Conservation (phyloP, 1,284 basidiomycete genomes). For the Trichosporon faecale region DNA sequence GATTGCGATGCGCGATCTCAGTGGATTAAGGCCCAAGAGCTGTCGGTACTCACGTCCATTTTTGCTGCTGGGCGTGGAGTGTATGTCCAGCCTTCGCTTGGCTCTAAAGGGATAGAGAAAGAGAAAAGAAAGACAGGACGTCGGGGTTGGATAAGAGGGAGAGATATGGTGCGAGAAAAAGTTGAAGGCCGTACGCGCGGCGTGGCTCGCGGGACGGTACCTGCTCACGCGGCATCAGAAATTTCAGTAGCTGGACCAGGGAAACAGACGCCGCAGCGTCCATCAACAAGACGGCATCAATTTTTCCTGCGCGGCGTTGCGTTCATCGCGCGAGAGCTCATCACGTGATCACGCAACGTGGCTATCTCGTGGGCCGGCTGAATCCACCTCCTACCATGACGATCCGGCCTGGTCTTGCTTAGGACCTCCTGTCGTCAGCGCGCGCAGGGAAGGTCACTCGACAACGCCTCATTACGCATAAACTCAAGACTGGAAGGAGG, state of each 20-base stretch:
- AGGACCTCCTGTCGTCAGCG: neutral
- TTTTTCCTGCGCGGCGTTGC: neutral
- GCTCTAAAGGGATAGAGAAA: conserved; percentile 14
- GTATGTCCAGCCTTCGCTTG: conserved; percentile 3
- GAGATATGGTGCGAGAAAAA: conserved; percentile 19
- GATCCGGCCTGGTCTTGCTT: neutral
- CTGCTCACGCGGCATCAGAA: conserved; percentile 9
- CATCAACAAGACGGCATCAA: conserved; percentile 2
- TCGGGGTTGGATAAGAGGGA: conserved; percentile 6
- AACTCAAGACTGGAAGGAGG: neutral
- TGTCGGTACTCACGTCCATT: conserved; percentile 27
- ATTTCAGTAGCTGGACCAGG: conserved; percentile 5
- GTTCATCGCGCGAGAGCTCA: neutral
- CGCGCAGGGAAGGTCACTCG: neutral
- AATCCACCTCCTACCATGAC: neutral
- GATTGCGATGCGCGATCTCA: neutral
- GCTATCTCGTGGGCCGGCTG: neutral
- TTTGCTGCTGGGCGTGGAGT: conserved; percentile 14
- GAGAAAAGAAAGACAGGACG: conserved; percentile 7
- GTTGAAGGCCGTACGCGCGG: conserved; percentile 9
- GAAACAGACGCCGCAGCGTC: neutral
- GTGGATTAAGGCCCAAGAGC: neutral
- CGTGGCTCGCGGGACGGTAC: conserved; percentile 7
- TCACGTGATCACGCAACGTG: conserved; percentile 4
- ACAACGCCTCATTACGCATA: neutral